Conservation (phyloP, 2,329 filamentous ascomycete species). For the Nakataea oryzae region DNA sequence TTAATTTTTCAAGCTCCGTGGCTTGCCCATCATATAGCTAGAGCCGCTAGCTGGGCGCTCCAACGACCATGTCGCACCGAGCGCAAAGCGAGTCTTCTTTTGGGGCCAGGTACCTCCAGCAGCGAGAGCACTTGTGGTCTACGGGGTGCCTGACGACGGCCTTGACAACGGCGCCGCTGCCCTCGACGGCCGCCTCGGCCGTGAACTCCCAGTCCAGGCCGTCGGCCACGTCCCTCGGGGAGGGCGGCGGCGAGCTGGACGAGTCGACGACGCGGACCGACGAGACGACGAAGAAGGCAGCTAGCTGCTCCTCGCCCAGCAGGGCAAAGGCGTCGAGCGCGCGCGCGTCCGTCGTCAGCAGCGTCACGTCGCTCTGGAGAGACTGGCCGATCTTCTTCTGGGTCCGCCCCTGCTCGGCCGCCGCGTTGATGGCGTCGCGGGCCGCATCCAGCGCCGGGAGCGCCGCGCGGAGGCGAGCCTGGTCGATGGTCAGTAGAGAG, state of each 20-base stretch:
- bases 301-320: slow-evolving; percentile 38
- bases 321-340: slow-evolving; percentile 23
- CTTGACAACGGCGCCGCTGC: slow-evolving; percentile 22
- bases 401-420: slow-evolving; percentile 61
- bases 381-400: slow-evolving; percentile 70
- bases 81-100: slow-evolving; percentile 56
- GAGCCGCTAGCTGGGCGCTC: not conserved
- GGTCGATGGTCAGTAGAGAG: slow-evolving; percentile 29
- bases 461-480: slow-evolving; percentile 27
- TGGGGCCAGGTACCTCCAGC: slow-evolving; percentile 80
- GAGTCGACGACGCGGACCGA: slow-evolving; percentile 39
- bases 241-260: slow-evolving; percentile 1
- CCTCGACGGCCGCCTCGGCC: slow-evolving; percentile 28
- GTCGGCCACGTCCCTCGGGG: not conserved
- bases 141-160: slow-evolving; percentile 37
- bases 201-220: slow-evolving; percentile 28
- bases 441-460: slow-evolving; percentile 40
- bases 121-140: slow-evolving; percentile 68
- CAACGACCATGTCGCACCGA: slow-evolving; percentile 54
- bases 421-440: slow-evolving; percentile 59
- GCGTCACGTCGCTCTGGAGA: slow-evolving; percentile 62
- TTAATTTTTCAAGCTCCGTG: too few species aligned
- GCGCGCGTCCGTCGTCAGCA: slow-evolving; percentile 33
- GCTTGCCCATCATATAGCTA: too few species aligned
- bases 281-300: slow-evolving; percentile 60